Percentiles rank a stretch among this genome's conserved stretches.
Conservation (phyloP, 257 asterid species). For the Solanum clarkiae region DNA sequence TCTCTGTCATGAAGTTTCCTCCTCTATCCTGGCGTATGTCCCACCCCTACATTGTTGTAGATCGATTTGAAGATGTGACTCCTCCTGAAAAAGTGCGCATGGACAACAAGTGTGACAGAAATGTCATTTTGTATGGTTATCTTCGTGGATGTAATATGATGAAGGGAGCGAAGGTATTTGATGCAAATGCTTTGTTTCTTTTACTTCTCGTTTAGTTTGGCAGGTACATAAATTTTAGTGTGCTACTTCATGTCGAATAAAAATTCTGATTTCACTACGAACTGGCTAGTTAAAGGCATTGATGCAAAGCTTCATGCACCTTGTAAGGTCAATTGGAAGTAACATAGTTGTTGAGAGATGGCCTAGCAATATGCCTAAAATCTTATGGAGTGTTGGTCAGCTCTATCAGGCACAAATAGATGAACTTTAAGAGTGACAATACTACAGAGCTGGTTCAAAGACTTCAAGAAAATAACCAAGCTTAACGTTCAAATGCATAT, state of each 20-base stretch:
- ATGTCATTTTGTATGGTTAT: conserved; percentile 73
- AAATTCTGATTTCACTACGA: background rate
- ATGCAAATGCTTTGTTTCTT: background rate
- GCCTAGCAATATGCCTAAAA: background rate
- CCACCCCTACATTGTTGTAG: conserved; percentile 90
- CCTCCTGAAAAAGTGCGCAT: conserved; percentile 69
- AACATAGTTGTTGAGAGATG: background rate
- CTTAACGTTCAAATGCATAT: background rate
- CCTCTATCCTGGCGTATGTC: conserved; percentile 90
- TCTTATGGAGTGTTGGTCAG: background rate
- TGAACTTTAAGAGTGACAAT: background rate
- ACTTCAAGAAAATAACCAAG: background rate
- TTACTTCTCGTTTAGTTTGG: background rate
- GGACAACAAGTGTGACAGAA: conserved; percentile 81
- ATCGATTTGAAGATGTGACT: conserved; percentile 93
- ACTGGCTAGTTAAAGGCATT: background rate
- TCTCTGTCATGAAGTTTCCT: conserved; percentile 94
- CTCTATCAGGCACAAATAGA: background rate
- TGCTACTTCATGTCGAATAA: background rate
- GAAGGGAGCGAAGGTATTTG: conserved; percentile 73
- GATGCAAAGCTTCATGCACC: background rate
- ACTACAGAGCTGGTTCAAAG: background rate
- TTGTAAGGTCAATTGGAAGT: background rate
- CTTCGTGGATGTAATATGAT: conserved; percentile 93
- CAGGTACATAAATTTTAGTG: background rate